These are phyloP conservation scores for Mycena maculata DNA, from an alignment of 768 basidiomycete genomes.

Conservation along the genomic window DNA sequence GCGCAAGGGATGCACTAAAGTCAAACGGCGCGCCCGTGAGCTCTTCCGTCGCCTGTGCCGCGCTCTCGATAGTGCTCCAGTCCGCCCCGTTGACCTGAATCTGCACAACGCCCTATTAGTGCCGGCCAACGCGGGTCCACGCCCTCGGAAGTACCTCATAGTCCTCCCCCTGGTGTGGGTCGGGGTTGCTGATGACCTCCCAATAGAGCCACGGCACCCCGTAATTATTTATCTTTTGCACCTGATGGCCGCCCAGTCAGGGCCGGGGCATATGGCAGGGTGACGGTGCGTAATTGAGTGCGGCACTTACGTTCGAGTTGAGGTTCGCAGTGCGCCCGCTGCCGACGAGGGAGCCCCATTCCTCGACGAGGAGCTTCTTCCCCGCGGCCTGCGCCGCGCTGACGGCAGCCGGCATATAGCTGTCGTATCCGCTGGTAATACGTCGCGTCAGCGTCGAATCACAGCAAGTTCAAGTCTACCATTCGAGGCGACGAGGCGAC, in stretches of 20 bases:
- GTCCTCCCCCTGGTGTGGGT: conserved; percentile 47
- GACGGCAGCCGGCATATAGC: conserved; percentile 38
- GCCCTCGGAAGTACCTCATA: conserved; percentile 34
- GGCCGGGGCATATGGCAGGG: too few species aligned
- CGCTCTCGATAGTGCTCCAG: conserved; percentile 34
- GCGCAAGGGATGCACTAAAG: conserved; percentile 37
- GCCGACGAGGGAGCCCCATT: conserved; percentile 48
- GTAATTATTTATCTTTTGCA: conserved; percentile 45
- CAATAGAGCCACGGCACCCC: conserved; percentile 55
- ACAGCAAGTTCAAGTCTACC: not conserved
- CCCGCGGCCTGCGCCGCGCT: conserved; percentile 46
- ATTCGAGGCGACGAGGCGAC: not conserved
- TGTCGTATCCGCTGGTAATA: conserved; percentile 10
- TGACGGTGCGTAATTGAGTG: too few species aligned
- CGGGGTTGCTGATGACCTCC: conserved; percentile 50
- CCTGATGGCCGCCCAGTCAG: conserved; percentile 5
- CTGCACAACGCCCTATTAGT: conserved; percentile 11
- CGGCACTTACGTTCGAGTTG: conserved; percentile 37
- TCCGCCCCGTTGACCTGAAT: conserved; percentile 40
- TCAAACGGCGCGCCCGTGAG: conserved; percentile 35
- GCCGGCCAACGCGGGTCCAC: too few species aligned
- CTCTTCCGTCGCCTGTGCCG: conserved; percentile 8
- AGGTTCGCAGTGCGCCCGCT: conserved; percentile 48
- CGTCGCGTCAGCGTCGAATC: not conserved
- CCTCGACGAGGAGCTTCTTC: conserved; percentile 51